Evolutionary conservation across 306 rosid genomes (phyloP).

Genomic region (Cicer chorassanicum): DNA sequence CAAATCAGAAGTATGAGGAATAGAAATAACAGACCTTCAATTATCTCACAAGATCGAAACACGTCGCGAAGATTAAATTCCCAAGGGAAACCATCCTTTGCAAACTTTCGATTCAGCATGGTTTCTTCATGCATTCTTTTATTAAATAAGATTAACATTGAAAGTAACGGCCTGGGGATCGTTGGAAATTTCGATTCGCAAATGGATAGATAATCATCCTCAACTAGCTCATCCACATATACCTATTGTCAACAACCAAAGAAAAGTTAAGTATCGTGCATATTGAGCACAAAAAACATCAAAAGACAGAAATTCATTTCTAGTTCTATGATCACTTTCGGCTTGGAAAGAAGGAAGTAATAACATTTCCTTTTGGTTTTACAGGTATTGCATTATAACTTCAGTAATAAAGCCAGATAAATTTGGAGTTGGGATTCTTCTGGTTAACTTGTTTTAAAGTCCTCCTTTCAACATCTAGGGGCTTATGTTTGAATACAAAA

Average conservation of each 20-base stretch:
- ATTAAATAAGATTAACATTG: constrained; percentile 72
- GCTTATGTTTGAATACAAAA: constrained; percentile 5
- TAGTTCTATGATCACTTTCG: background rate
- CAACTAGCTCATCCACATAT: constrained; percentile 83
- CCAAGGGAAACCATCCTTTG: constrained; percentile 93
- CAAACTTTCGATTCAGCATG: constrained; percentile 72
- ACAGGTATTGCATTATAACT: background rate
- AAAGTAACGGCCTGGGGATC: constrained; percentile 60
- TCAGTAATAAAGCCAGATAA: constrained; percentile 6
- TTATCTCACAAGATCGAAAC: constrained; percentile 86
- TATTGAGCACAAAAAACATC: constrained; percentile 4
- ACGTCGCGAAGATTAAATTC: constrained; percentile 97
- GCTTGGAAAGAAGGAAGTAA: constrained; percentile 4
- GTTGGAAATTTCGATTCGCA: constrained; percentile 74
- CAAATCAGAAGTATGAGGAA: constrained; percentile 20
- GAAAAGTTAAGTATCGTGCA: constrained; percentile 18
- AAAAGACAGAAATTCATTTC: constrained; percentile 1
- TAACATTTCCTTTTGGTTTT: background rate
- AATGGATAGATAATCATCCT: constrained; percentile 78
- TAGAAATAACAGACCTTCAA: constrained; percentile 59
- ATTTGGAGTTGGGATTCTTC: background rate
- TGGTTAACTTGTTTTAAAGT: background rate
- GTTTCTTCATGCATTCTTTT: constrained; percentile 79
- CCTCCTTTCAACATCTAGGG: constrained; percentile 2
- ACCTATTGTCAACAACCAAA: constrained; percentile 65